Percentiles rank a stretch among this genome's conserved stretches.
Conservation (phyloP, 2,329 filamentous ascomycete genomes). For the Mycocentrospora acerina region DNA sequence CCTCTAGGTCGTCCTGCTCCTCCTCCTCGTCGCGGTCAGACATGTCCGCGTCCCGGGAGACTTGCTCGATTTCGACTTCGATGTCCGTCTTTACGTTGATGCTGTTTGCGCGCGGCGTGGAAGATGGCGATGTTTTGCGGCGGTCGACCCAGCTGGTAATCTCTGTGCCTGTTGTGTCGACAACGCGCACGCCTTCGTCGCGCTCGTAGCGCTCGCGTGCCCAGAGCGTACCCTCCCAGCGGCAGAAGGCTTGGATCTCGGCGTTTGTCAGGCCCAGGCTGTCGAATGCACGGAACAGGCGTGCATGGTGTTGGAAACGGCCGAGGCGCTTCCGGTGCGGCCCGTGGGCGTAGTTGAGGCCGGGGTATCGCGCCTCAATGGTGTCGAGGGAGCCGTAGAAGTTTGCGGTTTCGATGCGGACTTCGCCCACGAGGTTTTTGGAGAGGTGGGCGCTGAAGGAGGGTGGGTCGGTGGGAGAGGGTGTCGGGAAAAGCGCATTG, state of each 20-base stretch:
- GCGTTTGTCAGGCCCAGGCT: conserved; percentile 64
- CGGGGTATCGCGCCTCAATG: conserved; percentile 78
- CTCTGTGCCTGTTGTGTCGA: conserved; percentile 70
- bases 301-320: conserved; percentile 74
- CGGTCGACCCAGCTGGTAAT: conserved; percentile 63
- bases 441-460: conserved; percentile 71
- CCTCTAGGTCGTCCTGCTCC: conserved; percentile 29
- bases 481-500: conserved; percentile 70
- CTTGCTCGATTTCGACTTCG: conserved; percentile 43
- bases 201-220: conserved; percentile 77
- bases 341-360: conserved; percentile 72
- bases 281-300: conserved; percentile 76
- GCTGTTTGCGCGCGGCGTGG: conserved; percentile 13
- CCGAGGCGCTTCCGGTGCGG: conserved; percentile 77
- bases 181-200: conserved; percentile 69
- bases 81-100: conserved; percentile 48
- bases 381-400: conserved; percentile 81
- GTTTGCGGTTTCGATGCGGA: conserved; percentile 74
- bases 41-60: conserved; percentile 27
- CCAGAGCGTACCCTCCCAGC: conserved; percentile 84
- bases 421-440: conserved; percentile 72
- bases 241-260: conserved; percentile 72
- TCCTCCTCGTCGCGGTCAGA: conserved; percentile 43
- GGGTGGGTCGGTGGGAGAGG: conserved; percentile 66
- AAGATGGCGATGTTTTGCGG: conserved; percentile 12